Base-by-base conservation (phyloP, 2,329 filamentous ascomycete species). In the Coniochaeta sp. region DNA sequence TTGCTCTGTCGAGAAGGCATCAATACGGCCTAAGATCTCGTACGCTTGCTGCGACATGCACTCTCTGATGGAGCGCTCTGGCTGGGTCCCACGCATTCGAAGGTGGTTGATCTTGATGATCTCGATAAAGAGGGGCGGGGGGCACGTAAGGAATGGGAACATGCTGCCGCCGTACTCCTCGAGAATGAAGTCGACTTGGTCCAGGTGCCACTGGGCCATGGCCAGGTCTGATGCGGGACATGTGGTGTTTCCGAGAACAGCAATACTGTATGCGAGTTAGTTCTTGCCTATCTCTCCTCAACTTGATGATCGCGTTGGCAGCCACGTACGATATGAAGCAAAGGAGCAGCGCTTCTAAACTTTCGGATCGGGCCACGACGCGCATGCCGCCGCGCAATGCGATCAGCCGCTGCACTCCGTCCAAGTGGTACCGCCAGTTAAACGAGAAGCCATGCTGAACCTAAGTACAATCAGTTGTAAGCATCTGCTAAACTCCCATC, bases 91-190 rank as follows among this genome's bases (percentile, higher is more conserved):
- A 30, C 60, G 65, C 26, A 59, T 57, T 3, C 75, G 72, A 26
- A 77, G 64, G 55, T 72, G 59, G 58, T 75, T 77, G 57, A 75
- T 73, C 40, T 62, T 67, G 54, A 75, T 65, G 8, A 74, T 68
- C 38, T 73, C 70, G 17, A 61, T 56, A 28, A 77, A 74, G 0
- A 77, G 64, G 0, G 66, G 47, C 3, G 65, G 61, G 0, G 75
- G 73, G 38, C 67, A 74, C 56, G 70, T 65, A 3, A 69, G 65
- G 55, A 72, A 71, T 3, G 69, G 66, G 55, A 72, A 71, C 6
- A 63, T 30, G 0, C 54, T 63, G 6, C 56, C 30, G 26, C 58
- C 55, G 55, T 68, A 70, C 1, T 65, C 28, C 3, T 69, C 28
- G 14, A 70, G 14, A 1, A 72, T 62, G 30, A 66, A 60, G 7